Evolutionary conservation across 2,329 filamentous ascomycete species (phyloP).

Genomic region (Alternaria panax): DNA sequence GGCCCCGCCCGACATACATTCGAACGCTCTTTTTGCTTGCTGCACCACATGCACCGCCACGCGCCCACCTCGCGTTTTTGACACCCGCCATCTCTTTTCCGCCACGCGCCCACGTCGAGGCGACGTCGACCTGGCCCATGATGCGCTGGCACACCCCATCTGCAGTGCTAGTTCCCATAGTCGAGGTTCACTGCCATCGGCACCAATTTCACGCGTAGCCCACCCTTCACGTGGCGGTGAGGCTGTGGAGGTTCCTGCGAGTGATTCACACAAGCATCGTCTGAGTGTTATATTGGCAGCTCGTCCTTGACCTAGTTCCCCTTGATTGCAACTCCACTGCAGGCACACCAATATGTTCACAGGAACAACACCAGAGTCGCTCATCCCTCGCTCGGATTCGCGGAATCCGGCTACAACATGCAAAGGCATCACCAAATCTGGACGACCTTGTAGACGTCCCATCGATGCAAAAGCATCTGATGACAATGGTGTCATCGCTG

Average conservation of each 20-base stretch:
- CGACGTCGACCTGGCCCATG: slow-evolving; percentile 17
- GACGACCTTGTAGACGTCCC: slow-evolving; percentile 81
- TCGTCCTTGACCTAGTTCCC: not conserved
- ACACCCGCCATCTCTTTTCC: slow-evolving; percentile 29
- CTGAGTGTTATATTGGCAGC: not conserved
- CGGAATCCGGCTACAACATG: slow-evolving; percentile 85
- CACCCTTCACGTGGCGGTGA: slow-evolving; percentile 2
- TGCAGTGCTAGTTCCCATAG: not conserved
- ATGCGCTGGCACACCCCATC: slow-evolving; percentile 16
- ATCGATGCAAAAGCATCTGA: slow-evolving; percentile 60
- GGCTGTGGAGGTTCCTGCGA: slow-evolving; percentile 8
- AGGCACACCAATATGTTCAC: slow-evolving; percentile 38
- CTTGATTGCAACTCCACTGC: not conserved
- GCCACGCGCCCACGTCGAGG: slow-evolving; percentile 23
- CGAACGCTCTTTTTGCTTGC: not conserved
- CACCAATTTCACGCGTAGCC: not conserved
- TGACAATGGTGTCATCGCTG: slow-evolving; percentile 50
- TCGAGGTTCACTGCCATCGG: not conserved
- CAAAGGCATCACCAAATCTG: slow-evolving; percentile 81
- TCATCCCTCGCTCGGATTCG: slow-evolving; percentile 81
- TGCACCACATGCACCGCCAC: slow-evolving; percentile 27
- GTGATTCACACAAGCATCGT: not conserved
- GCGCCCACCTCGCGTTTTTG: slow-evolving; percentile 23
- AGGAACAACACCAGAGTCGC: slow-evolving; percentile 75
- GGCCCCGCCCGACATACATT: not conserved